Conservation (phyloP, 441 rosid genomes). For the Mallotus japonicus region DNA sequence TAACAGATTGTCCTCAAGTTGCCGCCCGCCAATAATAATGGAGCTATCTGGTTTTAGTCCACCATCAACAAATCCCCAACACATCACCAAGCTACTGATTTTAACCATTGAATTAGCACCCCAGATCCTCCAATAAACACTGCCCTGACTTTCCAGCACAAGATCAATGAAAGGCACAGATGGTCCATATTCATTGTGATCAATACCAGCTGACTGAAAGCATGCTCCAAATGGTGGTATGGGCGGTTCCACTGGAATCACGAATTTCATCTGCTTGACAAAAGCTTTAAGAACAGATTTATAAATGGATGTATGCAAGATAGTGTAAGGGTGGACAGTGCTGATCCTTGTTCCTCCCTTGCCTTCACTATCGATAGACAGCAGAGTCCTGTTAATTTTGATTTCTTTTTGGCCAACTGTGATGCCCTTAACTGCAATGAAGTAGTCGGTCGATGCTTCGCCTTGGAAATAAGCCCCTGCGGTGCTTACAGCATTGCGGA, state of each 20-base stretch:
- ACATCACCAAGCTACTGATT: conserved; percentile 27
- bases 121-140: conserved; percentile 28
- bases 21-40: conserved; percentile 41
- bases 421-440: conserved; percentile 38
- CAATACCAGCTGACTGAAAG: conserved; percentile 19
- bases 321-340: conserved; percentile 32
- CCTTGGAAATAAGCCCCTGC: conserved; percentile 6
- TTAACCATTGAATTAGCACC: conserved; percentile 45
- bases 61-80: conserved; percentile 46
- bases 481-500: conserved; percentile 33
- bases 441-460: conserved; percentile 36
- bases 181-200: conserved; percentile 23
- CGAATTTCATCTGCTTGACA: conserved; percentile 11
- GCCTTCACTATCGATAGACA: conserved; percentile 33
- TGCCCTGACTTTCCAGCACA: conserved; percentile 23
- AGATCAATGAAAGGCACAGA: conserved; percentile 37
- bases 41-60: conserved; percentile 33
- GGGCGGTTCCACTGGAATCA: conserved; percentile 14
- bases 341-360: conserved; percentile 44
- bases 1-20: conserved; percentile 39
- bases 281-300: conserved; percentile 33
- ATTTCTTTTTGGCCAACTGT: conserved; percentile 27
- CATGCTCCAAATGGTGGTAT: conserved; percentile 37
- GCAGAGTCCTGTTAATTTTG: conserved; percentile 22
- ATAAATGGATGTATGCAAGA: conserved; percentile 33